Percentiles rank a stretch among this genome's conserved stretches.
phyloP scores from a whole-genome alignment of 2,329 filamentous ascomycete species.

The Pestalotiopsis sp. region DNA sequence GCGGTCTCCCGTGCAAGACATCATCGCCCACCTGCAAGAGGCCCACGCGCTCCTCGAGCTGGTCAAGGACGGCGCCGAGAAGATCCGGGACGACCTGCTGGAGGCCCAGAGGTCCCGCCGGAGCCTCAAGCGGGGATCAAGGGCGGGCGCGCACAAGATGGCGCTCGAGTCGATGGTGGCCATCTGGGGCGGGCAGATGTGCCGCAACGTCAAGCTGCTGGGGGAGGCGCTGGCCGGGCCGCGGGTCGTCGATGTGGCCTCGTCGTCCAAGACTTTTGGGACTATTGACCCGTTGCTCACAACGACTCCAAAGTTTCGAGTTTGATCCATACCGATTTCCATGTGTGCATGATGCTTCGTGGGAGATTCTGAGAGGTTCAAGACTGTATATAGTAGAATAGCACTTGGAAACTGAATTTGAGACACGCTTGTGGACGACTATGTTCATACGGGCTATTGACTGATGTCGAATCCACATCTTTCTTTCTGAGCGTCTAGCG shows the following conservation, averaged over 20 bases:
- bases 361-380: not conserved
- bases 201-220: not conserved
- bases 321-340: no score
- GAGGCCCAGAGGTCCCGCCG: not conserved
- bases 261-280: not conserved
- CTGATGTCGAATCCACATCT: not conserved
- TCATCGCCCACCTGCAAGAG: not conserved
- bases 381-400: no score
- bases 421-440: no score
- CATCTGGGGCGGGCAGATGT: not conserved
- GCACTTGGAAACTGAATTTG: no score
- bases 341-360: not conserved
- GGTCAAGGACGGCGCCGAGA: conserved; percentile 1
- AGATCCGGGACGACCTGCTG: not conserved
- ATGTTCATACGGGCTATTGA: not conserved
- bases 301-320: not conserved
- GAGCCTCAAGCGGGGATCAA: not conserved
- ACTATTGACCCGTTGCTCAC: not conserved
- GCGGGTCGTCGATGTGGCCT: not conserved
- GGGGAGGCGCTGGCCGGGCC: not conserved
- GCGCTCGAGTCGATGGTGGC: not conserved
- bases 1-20: not conserved
- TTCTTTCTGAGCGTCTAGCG: not conserved
- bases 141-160: no score
- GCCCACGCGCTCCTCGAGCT: not conserved